phyloP scores from a whole-genome alignment of 164 flowering plant genomes.

The Magnolia sinica region DNA sequence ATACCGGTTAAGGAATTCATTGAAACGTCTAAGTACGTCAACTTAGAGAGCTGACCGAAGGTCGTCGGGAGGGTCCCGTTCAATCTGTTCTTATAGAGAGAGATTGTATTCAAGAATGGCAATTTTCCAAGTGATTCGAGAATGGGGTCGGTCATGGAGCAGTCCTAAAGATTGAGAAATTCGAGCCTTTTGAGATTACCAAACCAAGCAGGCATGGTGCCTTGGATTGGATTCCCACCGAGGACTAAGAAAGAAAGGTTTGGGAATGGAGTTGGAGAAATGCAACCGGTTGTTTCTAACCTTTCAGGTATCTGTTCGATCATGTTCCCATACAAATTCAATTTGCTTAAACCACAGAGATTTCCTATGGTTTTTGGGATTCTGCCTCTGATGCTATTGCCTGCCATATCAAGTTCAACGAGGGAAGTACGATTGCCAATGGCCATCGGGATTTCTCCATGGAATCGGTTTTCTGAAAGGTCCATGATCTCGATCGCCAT shows the following conservation, averaged over 20 bases:
- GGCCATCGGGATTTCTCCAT: slow-evolving; percentile 13
- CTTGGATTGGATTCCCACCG: not conserved
- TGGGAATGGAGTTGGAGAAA: not conserved
- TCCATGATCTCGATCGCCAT: not conserved
- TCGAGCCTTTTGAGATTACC: not conserved
- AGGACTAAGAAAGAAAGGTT: not conserved
- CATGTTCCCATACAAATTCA: too few species aligned
- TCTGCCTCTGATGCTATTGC: too few species aligned
- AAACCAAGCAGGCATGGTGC: not conserved
- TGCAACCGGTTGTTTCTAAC: not conserved
- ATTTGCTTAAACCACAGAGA: too few species aligned
- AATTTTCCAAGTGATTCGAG: not conserved
- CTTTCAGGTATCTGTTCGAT: not conserved
- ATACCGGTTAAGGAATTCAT: slow-evolving; percentile 13
- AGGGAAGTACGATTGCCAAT: not conserved
- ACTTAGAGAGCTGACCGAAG: slow-evolving; percentile 19
- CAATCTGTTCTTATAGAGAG: not conserved
- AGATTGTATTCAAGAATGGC: not conserved
- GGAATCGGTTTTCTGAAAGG: not conserved
- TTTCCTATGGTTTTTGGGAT: too few species aligned
- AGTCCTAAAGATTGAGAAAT: not conserved
- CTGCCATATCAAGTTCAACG: too few species aligned
- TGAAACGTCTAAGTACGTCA: not conserved
- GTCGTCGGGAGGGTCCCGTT: slow-evolving; percentile 3
- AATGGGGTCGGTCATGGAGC: not conserved